A percentile compares a stretch with the other conserved stretches of the same genome.
Evolutionary conservation across 129 eudicot species (phyloP).

Genomic region (Daucus carota): DNA sequence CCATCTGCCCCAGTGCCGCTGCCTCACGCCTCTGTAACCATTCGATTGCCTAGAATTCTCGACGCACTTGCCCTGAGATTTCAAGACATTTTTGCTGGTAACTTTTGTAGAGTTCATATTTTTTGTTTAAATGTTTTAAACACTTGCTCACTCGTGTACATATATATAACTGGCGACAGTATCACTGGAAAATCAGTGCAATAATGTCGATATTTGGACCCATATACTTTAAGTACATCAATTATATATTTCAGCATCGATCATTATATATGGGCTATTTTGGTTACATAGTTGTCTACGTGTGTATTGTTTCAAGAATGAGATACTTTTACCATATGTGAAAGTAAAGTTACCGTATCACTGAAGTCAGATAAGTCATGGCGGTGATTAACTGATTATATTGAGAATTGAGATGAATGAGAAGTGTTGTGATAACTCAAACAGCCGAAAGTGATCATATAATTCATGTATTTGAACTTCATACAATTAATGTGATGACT

Average conservation of each 20-base stretch:
- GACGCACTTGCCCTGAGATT: neutral
- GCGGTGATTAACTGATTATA: neutral
- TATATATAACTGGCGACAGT: neutral
- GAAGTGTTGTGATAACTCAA: neutral
- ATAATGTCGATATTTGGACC: neutral
- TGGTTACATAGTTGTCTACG: neutral
- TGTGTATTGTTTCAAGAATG: neutral
- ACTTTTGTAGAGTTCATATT: neutral
- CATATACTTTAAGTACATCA: neutral
- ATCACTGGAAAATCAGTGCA: neutral
- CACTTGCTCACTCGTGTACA: neutral
- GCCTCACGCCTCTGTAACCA: conserved; percentile 7
- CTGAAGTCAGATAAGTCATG: neutral
- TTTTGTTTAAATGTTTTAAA: neutral
- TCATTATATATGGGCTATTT: neutral
- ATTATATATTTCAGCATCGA: neutral
- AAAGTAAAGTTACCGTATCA: neutral
- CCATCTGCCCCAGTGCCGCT: conserved; percentile 12
- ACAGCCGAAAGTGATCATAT: neutral
- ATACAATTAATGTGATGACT: too few species aligned
- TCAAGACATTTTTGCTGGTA: neutral
- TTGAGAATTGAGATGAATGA: neutral
- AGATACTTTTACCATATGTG: neutral
- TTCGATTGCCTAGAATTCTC: neutral
- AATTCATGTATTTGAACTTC: neutral